These are phyloP conservation scores for Artemisia tridentata DNA, from an alignment of 129 eudicot species.

Conservation along the genomic window DNA sequence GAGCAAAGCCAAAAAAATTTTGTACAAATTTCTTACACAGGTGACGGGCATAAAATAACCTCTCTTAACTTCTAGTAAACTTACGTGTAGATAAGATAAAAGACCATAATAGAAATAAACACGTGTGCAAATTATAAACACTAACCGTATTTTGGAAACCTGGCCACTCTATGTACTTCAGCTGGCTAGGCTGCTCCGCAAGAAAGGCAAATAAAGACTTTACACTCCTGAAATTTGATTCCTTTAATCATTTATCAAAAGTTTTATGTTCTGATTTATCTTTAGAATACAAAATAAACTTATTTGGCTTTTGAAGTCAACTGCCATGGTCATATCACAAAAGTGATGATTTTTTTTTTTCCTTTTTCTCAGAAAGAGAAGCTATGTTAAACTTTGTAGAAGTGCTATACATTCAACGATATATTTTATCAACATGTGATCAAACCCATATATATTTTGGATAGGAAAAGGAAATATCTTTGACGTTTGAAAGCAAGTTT, in stretches of 20 bases:
- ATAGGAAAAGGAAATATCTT: not conserved
- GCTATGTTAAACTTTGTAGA: not conserved
- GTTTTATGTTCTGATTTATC: conserved; percentile 3
- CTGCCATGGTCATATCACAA: conserved; percentile 3
- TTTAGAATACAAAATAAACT: not conserved
- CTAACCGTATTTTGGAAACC: conserved; percentile 86
- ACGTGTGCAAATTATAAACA: conserved; percentile 8
- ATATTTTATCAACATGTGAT: conserved; percentile 3
- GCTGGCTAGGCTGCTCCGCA: conserved; percentile 82
- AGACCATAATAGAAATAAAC: conserved; percentile 1
- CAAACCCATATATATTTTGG: conserved; percentile 8
- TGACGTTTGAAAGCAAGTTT: not conserved
- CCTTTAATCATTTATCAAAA: not conserved
- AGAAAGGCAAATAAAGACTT: conserved; percentile 53
- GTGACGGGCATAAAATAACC: not conserved
- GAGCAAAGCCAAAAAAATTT: no score
- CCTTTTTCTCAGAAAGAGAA: no score
- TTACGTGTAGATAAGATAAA: conserved; percentile 1
- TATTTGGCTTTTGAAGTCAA: not conserved
- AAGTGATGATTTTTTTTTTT: not conserved
- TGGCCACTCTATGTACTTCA: conserved; percentile 95
- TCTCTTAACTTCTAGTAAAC: not conserved
- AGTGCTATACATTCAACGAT: not conserved
- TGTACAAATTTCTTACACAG: conserved; percentile 3
- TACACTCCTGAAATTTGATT: conserved; percentile 44